Evolutionary conservation across 2,329 filamentous ascomycete genomes (phyloP).

Genomic region (Fusarium chaquense): DNA sequence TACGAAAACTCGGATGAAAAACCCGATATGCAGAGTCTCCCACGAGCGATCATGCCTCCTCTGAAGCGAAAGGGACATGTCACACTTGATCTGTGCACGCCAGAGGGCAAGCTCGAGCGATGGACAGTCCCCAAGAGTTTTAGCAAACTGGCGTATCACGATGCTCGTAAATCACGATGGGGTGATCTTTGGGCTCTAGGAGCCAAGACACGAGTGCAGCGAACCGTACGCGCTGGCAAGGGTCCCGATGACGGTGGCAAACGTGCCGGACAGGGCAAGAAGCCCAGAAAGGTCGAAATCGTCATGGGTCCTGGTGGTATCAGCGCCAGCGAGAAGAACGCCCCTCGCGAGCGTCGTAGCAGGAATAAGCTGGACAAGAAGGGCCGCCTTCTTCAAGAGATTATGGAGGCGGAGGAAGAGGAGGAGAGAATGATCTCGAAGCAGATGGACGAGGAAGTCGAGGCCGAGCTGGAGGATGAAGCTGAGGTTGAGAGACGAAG

Average conservation of each 20-base stretch:
- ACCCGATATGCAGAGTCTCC: slow-evolving; percentile 75
- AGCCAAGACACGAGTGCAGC: slow-evolving; percentile 81
- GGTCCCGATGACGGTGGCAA: slow-evolving; percentile 61
- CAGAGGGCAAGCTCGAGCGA: slow-evolving; percentile 85
- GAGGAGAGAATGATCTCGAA: slow-evolving; percentile 49
- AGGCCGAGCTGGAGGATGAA: slow-evolving; percentile 44
- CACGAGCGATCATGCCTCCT: slow-evolving; percentile 81
- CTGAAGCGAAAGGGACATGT: slow-evolving; percentile 91
- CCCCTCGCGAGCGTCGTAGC: slow-evolving; percentile 53
- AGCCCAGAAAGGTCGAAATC: slow-evolving; percentile 54
- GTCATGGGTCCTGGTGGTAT: slow-evolving; percentile 53
- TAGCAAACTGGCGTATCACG: slow-evolving; percentile 85
- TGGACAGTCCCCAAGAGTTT: slow-evolving; percentile 92
- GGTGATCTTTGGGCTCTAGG: slow-evolving; percentile 96
- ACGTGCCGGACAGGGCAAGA: slow-evolving; percentile 57
- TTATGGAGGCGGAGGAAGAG: slow-evolving; percentile 52
- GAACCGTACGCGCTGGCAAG: slow-evolving; percentile 71
- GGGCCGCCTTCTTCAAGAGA: slow-evolving; percentile 56
- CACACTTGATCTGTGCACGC: slow-evolving; percentile 90
- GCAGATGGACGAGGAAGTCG: slow-evolving; percentile 51
- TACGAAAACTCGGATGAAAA: slow-evolving; percentile 66
- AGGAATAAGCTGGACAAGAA: slow-evolving; percentile 57
- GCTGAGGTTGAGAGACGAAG: slow-evolving; percentile 34
- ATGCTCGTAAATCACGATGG: slow-evolving; percentile 91
- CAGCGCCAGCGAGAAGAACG: slow-evolving; percentile 55